Evolutionary conservation across 2,329 filamentous ascomycete genomes (phyloP), one percentile per base, ranked within the genome.

Genomic region (Stenocarpella maydis): DNA sequence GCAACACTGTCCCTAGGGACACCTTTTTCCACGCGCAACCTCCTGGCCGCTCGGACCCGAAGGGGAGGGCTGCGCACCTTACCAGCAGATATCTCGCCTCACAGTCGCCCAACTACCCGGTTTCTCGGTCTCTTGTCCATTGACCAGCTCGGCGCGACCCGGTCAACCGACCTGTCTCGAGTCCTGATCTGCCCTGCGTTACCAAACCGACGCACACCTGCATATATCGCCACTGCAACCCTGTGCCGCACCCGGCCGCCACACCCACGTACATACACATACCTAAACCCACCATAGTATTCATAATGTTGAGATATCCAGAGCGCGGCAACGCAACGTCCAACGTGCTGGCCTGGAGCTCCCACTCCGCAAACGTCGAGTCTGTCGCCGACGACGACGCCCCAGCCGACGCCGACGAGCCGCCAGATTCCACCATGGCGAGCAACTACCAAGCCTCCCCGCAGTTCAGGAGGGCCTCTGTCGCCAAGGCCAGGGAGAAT

Each of bases 361-460:
- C 82, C 45, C 81, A 84, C 67, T 77, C 80, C 60, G 78, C 80
- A 71, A 82, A 81, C 60, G 78, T 82, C 75, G 80, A 82, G 73
- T 77, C 80, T 43, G 79, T 80, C 28, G 76, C 80, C 21, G 83
- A 86, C 72, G 87, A 88, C 70, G 94, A 97, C 68, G 79, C 90
- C 74, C 82, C 86, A 69, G 88, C 92, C 73, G 95, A 98, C 76
- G 86, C 90, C 63, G 95, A 98, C 80, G 95, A 98, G 80, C 95
- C 95, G 61, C 94, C 95, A 75, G 95, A 98, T 81, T 76, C 79
- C 34, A 74, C 72, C 69, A 73, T 76, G 71, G 73, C 65, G 73
- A 71, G 52, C 69, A 54, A 45, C 17, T 24, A 49, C 58, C 69
- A 70, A 39, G 61, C 67, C 28, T 76, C 73, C 60, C 74, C 73